These are phyloP conservation scores for Blastocystis sp. DNA, from an alignment of 352 stramenopile genomes.

Conservation along the genomic window DNA sequence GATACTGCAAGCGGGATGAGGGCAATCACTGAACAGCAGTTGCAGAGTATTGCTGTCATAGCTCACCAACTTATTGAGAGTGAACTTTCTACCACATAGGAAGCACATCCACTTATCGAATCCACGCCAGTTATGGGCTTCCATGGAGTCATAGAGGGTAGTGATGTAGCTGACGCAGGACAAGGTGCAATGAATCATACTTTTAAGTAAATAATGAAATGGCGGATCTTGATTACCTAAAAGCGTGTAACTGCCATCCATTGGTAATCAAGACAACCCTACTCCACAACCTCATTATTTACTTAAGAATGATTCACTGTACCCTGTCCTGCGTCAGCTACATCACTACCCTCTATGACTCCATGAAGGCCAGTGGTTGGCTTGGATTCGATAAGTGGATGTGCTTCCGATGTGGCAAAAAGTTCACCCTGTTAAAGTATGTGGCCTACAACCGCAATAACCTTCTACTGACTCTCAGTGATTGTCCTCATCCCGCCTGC, in stretches of 20 bases:
- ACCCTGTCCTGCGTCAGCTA: background rate
- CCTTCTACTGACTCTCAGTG: background rate
- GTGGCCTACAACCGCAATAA: background rate
- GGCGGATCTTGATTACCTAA: too few relatives aligned
- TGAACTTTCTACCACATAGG: background rate
- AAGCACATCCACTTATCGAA: slow-evolving; percentile 30
- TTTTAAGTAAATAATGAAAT: too few relatives aligned
- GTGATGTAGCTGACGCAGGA: background rate
- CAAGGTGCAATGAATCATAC: background rate
- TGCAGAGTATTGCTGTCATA: slow-evolving; percentile 18
- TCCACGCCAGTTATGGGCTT: background rate
- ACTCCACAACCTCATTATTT: background rate
- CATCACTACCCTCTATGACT: slow-evolving; percentile 18
- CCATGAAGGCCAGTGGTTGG: background rate
- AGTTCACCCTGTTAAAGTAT: background rate
- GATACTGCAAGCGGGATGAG: background rate
- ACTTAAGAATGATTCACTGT: background rate
- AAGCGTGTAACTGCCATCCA: too few relatives aligned
- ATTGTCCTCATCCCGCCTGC: background rate
- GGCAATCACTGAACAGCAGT: background rate
- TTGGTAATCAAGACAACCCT: too few relatives aligned
- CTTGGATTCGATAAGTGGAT: slow-evolving; percentile 6
- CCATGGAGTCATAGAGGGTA: slow-evolving; percentile 25
- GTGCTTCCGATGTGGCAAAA: slow-evolving; percentile 9
- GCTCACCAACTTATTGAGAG: background rate